Percentiles rank a stretch among this genome's conserved stretches.
phyloP scores from a whole-genome alignment of 2,329 filamentous ascomycete genomes.

The Leptographium wingfieldii region DNA sequence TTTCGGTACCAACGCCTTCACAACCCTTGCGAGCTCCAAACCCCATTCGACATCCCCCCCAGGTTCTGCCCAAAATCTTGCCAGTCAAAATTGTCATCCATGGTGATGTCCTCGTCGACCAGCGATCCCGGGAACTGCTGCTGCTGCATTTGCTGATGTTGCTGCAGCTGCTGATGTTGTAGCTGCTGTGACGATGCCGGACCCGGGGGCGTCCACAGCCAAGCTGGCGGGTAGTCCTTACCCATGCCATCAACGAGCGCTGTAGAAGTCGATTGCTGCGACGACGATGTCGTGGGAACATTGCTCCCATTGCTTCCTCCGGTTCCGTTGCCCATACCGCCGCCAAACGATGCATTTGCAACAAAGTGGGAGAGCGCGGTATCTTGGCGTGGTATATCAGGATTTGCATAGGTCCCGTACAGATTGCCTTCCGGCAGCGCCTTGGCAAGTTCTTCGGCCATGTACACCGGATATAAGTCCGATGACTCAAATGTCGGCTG shows the following conservation, averaged over 20 bases:
- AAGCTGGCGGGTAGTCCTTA: constrained; percentile 38
- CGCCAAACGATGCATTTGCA: constrained; percentile 1
- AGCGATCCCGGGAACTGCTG: constrained; percentile 9
- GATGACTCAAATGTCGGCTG: constrained; percentile 23
- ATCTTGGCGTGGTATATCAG: constrained; percentile 13
- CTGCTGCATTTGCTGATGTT: not conserved
- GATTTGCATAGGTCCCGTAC: constrained; percentile 6
- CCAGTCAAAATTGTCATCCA: constrained; percentile 26
- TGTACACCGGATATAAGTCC: constrained; percentile 20
- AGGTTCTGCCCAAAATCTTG: constrained; percentile 24
- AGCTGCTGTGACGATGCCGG: not conserved
- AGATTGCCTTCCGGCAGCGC: not conserved
- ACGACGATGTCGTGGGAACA: not conserved
- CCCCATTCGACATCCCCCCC: constrained; percentile 16
- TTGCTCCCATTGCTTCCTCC: not conserved
- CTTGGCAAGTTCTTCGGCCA: constrained; percentile 8
- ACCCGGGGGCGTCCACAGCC: constrained; percentile 34
- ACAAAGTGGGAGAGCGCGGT: constrained; percentile 7
- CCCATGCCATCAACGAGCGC: constrained; percentile 27
- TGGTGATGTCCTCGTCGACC: constrained; percentile 21
- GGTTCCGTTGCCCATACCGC: not conserved
- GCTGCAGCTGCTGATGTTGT: not conserved
- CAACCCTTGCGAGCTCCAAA: constrained; percentile 13
- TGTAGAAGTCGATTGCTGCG: not conserved
- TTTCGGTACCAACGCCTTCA: not conserved